Percentiles rank a stretch among this genome's conserved stretches.
These are phyloP conservation scores for Chiua virens DNA, from an alignment of 768 basidiomycete genomes.

Conservation along the genomic window DNA sequence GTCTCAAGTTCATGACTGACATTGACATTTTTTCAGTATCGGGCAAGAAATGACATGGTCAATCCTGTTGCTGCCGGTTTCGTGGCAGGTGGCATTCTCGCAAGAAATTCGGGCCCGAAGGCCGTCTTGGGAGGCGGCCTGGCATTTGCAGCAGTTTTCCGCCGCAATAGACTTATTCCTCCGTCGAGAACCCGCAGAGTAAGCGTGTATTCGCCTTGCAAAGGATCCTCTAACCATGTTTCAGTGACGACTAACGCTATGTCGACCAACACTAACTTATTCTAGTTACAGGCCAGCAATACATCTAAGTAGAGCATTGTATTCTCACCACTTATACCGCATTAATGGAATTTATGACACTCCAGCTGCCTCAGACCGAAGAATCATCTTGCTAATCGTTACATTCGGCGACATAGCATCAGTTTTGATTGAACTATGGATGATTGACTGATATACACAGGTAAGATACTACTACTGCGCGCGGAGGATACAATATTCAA, in stretches of 20 bases:
- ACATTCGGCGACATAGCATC: no score
- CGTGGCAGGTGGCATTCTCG: conserved; percentile 84
- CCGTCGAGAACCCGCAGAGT: conserved; percentile 80
- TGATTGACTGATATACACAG: no score
- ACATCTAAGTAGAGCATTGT: conserved; percentile 19
- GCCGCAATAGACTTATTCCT: conserved; percentile 84
- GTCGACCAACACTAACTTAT: conserved; percentile 16
- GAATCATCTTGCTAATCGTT: no score
- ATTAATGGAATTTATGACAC: conserved; percentile 10
- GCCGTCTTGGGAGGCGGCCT: conserved; percentile 86
- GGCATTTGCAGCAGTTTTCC: conserved; percentile 93
- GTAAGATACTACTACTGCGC: no score
- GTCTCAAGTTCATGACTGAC: neutral
- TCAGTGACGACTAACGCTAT: conserved; percentile 40
- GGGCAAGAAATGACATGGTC: conserved; percentile 92
- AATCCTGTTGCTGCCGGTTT: conserved; percentile 90
- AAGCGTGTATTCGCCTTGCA: conserved; percentile 28
- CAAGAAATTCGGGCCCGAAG: conserved; percentile 83
- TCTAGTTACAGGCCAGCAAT: conserved; percentile 7
- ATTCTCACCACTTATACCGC: conserved; percentile 17
- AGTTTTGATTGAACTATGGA: no score
- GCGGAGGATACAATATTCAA: no score
- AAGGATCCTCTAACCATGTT: conserved; percentile 6
- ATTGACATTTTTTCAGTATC: conserved; percentile 59
- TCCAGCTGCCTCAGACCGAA: conserved; percentile 6